phyloP scores from a whole-genome alignment of 139 green algal genomes.

The Astrephomene gubernaculifera region DNA sequence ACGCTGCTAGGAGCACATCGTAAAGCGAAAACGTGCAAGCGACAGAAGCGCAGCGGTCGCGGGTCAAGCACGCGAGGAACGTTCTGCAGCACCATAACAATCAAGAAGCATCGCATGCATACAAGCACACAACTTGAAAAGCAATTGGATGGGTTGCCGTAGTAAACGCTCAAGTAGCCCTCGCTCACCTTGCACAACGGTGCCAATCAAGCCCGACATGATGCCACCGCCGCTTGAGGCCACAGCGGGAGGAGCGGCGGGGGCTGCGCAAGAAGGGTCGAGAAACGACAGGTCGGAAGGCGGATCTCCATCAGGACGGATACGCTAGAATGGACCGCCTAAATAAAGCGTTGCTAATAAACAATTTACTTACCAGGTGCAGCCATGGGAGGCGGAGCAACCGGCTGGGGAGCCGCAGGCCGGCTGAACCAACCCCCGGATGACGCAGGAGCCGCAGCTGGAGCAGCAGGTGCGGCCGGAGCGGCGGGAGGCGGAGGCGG shows the following conservation, averaged over 20 bases:
- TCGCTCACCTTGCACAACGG: conserved; percentile 78
- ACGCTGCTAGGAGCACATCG: no score
- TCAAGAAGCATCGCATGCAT: no score
- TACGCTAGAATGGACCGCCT: not conserved
- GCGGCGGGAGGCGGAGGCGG: conserved; percentile 15
- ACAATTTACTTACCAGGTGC: conserved; percentile 14
- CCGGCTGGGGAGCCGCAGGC: conserved; percentile 25
- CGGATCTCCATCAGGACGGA: not conserved
- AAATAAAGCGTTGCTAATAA: not conserved
- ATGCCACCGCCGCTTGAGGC: conserved; percentile 77
- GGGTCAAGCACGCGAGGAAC: no score
- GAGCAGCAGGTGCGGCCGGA: not conserved
- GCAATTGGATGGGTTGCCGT: no score
- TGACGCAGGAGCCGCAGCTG: conserved; percentile 16
- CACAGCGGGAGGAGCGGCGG: conserved; percentile 46
- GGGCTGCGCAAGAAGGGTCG: conserved; percentile 14
- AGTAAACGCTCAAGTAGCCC: no score
- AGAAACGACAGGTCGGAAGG: no score
- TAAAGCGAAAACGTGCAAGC: no score
- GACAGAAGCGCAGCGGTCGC: no score
- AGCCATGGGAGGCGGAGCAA: conserved; percentile 39
- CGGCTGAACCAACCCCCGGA: conserved; percentile 47
- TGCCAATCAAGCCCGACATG: conserved; percentile 83
- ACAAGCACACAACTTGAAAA: no score
- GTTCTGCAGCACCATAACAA: no score